Base-by-base conservation (phyloP, 2,329 filamentous ascomycete genomes). In the Tolypocladium cylindrosporum region DNA sequence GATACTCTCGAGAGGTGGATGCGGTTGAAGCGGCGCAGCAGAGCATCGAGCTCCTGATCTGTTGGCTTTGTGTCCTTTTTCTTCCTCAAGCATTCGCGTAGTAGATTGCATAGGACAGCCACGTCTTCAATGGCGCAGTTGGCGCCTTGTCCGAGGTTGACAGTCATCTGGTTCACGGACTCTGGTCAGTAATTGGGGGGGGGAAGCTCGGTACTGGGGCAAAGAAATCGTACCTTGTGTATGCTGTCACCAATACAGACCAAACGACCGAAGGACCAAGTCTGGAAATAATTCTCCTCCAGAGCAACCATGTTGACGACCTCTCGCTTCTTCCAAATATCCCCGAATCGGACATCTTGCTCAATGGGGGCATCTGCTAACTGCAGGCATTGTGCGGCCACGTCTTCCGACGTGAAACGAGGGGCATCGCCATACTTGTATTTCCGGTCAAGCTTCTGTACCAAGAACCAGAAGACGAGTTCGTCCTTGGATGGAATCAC, bases 41-140 rank as follows among this genome's bases (percentile, higher is more conserved):
- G 24, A 14, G 21, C 11, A 19, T 40, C 24, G 1, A 56, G 10
- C 36, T 56, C 41, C 16, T 56, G 14, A 14, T 13, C 16, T 2
- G 55, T 34, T 6, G 45, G 45, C 10, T 41, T 56, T 13, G 14
- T 36, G 4, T 16, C 11, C 19, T 13, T 13, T n/a, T 36, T 51
- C 13, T 13, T 9, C 13, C 13, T 24, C 11, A 57, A 37, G 7
- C 8, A 40, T 13, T 16, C 34, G 31, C n/a, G 45, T 0, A 57
- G 34, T 2, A 39, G 40, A 14, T 57, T 57, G 40, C 40, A 45
- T 11, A 57, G 24, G 34, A 52, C 50, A 19, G 56, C 56, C 9
- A 36, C 56, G 21, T 57, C 56, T 57, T 57, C 56, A 24, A 57
- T 57, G 10, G 56, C 56, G 21, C 56, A 54, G 34, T 57, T 57